Conservation (phyloP, 257 asterid genomes). For the Nicotiana tabacum region DNA sequence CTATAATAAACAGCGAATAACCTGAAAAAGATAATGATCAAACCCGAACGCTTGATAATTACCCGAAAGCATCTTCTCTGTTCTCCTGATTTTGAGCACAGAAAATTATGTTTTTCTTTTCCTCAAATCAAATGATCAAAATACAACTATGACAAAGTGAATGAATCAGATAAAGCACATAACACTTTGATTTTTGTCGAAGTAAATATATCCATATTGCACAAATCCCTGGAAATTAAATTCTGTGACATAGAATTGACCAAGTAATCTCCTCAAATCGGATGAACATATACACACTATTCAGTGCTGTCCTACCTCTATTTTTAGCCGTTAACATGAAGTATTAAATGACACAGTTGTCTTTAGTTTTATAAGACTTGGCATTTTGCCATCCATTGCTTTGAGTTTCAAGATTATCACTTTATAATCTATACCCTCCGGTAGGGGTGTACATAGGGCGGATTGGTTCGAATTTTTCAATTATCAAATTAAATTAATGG, state of each 20-base stretch:
- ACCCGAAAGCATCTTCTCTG: not conserved
- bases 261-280: not conserved
- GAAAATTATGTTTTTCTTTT: too few relatives aligned
- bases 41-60: too few relatives aligned
- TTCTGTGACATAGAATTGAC: not conserved
- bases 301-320: not conserved
- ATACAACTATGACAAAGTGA: not conserved
- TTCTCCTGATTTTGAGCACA: not conserved
- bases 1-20: too few relatives aligned
- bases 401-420: not conserved
- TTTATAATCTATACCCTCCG: not conserved
- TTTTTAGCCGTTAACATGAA: not conserved
- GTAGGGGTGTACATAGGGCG: not conserved
- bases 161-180: too few relatives aligned
- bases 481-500: too few relatives aligned
- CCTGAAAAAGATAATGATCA: too few relatives aligned
- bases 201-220: not conserved
- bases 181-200: not conserved
- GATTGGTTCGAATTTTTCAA: too few relatives aligned
- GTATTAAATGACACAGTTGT: not conserved
- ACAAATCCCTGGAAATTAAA: not conserved
- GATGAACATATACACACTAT: not conserved
- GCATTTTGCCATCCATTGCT: not conserved
- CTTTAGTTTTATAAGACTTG: not conserved
- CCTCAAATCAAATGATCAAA: not conserved